These are phyloP conservation scores for Pyricularia sp. DNA, from an alignment of 2,329 filamentous ascomycete species.

Conservation along the genomic window DNA sequence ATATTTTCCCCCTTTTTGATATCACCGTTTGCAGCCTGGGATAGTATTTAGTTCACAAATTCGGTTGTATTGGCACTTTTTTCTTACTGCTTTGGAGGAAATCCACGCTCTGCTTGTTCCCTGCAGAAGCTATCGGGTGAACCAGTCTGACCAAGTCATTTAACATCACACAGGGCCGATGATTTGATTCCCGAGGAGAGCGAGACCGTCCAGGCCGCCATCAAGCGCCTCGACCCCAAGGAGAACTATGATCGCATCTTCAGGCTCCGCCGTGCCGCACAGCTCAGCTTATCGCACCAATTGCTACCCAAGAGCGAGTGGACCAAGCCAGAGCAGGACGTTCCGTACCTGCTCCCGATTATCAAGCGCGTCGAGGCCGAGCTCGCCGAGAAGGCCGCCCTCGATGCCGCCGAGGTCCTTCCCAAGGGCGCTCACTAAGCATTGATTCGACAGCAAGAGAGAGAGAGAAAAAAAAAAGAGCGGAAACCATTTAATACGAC, in stretches of 20 bases:
- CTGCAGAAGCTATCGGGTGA: background rate
- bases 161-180: constrained; percentile 53
- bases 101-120: background rate
- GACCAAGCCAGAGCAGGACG: constrained; percentile 45
- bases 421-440: constrained; percentile 31
- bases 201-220: constrained; percentile 71
- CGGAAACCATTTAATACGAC: background rate
- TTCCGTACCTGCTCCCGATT: constrained; percentile 39
- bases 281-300: constrained; percentile 54
- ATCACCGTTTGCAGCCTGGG: too few relatives aligned
- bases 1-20: background rate
- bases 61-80: background rate
- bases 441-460: background rate
- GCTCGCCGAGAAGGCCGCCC: constrained; percentile 34
- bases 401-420: constrained; percentile 33
- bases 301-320: constrained; percentile 48
- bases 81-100: background rate
- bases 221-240: constrained; percentile 81
- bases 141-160: background rate
- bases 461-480: background rate
- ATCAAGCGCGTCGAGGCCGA: constrained; percentile 37
- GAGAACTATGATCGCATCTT: constrained; percentile 94
- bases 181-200: constrained; percentile 91
- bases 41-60: background rate
- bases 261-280: constrained; percentile 89